Conservation (phyloP, 768 basidiomycete species). For the Amanita subjunquillea region DNA sequence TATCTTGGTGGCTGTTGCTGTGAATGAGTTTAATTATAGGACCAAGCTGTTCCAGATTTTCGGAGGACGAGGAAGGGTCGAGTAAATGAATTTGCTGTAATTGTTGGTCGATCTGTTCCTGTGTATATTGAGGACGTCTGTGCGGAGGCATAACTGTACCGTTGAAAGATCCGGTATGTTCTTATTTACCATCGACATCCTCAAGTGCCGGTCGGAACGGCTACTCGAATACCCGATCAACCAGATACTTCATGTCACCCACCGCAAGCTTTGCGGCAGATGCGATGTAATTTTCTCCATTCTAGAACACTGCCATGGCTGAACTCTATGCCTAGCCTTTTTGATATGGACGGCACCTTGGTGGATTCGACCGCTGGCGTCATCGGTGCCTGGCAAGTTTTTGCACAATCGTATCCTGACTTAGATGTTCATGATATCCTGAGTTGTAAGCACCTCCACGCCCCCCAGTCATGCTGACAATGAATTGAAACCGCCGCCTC, state of each 20-base stretch:
- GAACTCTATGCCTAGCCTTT: constrained; percentile 33
- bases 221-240: background rate
- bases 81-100: constrained; percentile 86
- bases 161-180: constrained; percentile 9
- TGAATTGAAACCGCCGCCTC: constrained; percentile 5
- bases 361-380: constrained; percentile 81
- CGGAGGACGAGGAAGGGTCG: constrained; percentile 79
- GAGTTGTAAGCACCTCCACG: constrained; percentile 35
- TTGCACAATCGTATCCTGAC: constrained; percentile 56
- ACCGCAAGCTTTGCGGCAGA: constrained; percentile 16
- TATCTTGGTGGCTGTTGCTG: constrained; percentile 78
- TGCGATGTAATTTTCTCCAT: constrained; percentile 26
- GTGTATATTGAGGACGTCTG: constrained; percentile 64
- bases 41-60: constrained; percentile 92
- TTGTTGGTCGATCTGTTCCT: constrained; percentile 81
- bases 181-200: background rate
- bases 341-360: constrained; percentile 80
- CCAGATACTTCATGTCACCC: background rate
- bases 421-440: constrained; percentile 54
- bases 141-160: constrained; percentile 60
- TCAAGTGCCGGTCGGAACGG: background rate
- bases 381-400: constrained; percentile 73
- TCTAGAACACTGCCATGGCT: background rate
- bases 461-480: constrained; percentile 3
- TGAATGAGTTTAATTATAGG: constrained; percentile 94